phyloP scores from a whole-genome alignment of 352 stramenopile genomes.

The Pythium insidiosum region DNA sequence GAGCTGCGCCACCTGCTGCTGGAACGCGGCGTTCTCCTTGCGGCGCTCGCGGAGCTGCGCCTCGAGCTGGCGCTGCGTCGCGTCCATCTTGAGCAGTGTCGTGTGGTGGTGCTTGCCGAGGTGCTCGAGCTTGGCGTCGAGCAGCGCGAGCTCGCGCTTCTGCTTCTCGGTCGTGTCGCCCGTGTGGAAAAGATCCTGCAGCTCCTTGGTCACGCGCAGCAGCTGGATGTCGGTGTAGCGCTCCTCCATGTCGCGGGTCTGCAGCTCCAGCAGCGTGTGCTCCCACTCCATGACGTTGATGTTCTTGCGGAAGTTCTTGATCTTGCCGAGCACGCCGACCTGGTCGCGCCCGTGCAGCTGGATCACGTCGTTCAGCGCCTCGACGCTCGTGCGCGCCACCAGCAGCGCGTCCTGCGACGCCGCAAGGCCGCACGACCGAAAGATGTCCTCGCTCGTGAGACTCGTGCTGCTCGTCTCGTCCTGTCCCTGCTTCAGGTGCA shows the following conservation, averaged over 20 bases:
- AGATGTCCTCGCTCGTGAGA: slow-evolving; percentile 38
- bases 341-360: slow-evolving; percentile 81
- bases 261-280: slow-evolving; percentile 66
- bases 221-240: slow-evolving; percentile 92
- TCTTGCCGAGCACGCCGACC: slow-evolving; percentile 75
- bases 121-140: slow-evolving; percentile 68
- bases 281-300: slow-evolving; percentile 95
- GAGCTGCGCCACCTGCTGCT: slow-evolving; percentile 67
- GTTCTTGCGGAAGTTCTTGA: slow-evolving; percentile 91
- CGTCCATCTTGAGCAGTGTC: slow-evolving; percentile 58
- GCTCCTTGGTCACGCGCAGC: slow-evolving; percentile 88
- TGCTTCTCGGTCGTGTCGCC: slow-evolving; percentile 75
- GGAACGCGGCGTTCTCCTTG: slow-evolving; percentile 78
- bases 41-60: slow-evolving; percentile 55
- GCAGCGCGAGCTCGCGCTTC: slow-evolving; percentile 55
- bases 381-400: slow-evolving; percentile 68
- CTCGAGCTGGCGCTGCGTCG: slow-evolving; percentile 33
- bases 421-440: slow-evolving; percentile 1
- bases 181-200: slow-evolving; percentile 87
- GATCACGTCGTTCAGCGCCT: slow-evolving; percentile 85
- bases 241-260: slow-evolving; percentile 85
- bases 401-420: slow-evolving; percentile 49
- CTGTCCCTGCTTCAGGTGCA: slow-evolving; percentile 89
- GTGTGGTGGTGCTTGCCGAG: slow-evolving; percentile 54
- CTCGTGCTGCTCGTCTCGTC: slow-evolving; percentile 67